These are phyloP conservation scores for Verticillium tricorpus DNA, from an alignment of 2,329 filamentous ascomycete species.

Conservation along the genomic window DNA sequence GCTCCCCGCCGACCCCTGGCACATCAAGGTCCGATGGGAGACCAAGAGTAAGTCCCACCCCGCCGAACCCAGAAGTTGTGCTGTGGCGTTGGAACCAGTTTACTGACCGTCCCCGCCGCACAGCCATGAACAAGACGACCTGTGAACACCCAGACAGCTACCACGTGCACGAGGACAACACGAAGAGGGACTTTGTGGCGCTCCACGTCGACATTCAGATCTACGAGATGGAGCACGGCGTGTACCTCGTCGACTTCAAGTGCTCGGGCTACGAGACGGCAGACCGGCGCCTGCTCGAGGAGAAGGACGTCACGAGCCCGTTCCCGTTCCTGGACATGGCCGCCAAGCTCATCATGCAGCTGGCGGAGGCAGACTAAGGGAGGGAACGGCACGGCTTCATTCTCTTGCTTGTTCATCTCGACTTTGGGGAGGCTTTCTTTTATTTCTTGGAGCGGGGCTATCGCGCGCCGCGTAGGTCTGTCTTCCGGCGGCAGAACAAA, in stretches of 20 bases:
- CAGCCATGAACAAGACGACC: constrained; percentile 14
- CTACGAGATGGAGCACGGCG: constrained; percentile 87
- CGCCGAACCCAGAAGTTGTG: constrained; percentile 25
- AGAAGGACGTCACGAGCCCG: constrained; percentile 92
- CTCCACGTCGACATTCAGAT: constrained; percentile 96
- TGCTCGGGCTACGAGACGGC: constrained; percentile 89
- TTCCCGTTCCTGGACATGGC: constrained; percentile 96
- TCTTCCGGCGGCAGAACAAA: background rate
- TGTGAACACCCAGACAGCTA: constrained; percentile 24
- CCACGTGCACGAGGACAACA: constrained; percentile 35
- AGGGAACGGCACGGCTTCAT: background rate
- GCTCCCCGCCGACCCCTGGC: constrained; percentile 92
- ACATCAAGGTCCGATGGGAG: constrained; percentile 84
- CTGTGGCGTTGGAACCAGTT: constrained; percentile 12
- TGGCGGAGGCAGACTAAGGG: constrained; percentile 70
- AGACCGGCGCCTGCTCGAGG: constrained; percentile 71
- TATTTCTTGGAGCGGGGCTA: background rate
- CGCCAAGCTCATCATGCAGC: constrained; percentile 84
- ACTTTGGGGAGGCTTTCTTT: background rate
- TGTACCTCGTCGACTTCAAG: constrained; percentile 97
- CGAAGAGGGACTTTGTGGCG: constrained; percentile 65
- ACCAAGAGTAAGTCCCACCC: constrained; percentile 64
- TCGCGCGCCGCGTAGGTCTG: background rate
- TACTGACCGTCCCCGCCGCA: constrained; percentile 15
- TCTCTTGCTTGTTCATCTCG: background rate